Conservation (phyloP, 192 early-diverging fungal genomes). For the Kappamyces sp. region DNA sequence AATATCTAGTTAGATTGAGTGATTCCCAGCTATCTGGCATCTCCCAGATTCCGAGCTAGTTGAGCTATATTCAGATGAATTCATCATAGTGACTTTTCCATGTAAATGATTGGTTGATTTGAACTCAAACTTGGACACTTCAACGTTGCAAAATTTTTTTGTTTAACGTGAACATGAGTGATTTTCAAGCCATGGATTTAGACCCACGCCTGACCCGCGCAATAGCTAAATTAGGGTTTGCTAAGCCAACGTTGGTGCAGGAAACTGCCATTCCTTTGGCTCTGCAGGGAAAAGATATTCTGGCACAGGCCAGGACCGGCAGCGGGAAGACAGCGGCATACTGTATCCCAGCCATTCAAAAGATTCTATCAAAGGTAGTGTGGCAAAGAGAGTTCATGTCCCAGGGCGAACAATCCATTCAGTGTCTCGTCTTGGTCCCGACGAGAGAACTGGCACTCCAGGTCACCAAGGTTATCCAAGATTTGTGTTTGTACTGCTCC, state of each 20-base stretch:
- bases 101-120: too few relatives aligned
- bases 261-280: constrained; percentile 83
- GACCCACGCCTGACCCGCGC: constrained; percentile 85
- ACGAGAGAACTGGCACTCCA: constrained; percentile 95
- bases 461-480: constrained; percentile 69
- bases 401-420: background rate
- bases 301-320: constrained; percentile 88
- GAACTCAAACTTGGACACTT: too few relatives aligned
- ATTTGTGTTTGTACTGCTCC: constrained; percentile 71
- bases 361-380: constrained; percentile 56
- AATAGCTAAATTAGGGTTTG: constrained; percentile 75
- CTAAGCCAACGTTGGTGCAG: constrained; percentile 86
- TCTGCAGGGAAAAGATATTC: constrained; percentile 85
- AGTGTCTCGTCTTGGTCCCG: constrained; percentile 81
- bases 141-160: background rate
- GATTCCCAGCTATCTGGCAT: too few relatives aligned
- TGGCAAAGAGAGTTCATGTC: background rate
- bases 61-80: too few relatives aligned
- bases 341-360: constrained; percentile 83
- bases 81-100: too few relatives aligned
- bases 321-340: constrained; percentile 97
- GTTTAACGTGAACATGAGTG: constrained; percentile 2
- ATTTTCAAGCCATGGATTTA: constrained; percentile 57
- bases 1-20: too few relatives aligned
- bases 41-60: too few relatives aligned